A percentile compares a stretch with the other conserved stretches of the same genome.
These are phyloP conservation scores for Licmophora abbreviata DNA, from an alignment of 108 stramenopile species.

Conservation along the genomic window DNA sequence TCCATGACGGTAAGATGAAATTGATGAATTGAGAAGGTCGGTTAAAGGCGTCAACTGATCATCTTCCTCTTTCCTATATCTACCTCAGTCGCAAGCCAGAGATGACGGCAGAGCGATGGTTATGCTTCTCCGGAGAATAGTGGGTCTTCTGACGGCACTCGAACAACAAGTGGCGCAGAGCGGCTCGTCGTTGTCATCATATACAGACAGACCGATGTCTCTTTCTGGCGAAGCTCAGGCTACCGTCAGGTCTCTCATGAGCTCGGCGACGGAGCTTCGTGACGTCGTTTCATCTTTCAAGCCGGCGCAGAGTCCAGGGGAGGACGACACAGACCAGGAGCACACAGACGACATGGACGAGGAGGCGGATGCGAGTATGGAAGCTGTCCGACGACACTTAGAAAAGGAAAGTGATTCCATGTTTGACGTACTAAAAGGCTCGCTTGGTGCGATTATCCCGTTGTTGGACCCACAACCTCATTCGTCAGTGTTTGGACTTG, in stretches of 20 bases:
- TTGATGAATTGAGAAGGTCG: too few relatives aligned
- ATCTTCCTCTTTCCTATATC: too few relatives aligned
- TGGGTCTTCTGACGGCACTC: constrained; percentile 36
- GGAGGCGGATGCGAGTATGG: constrained; percentile 20
- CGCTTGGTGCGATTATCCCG: constrained; percentile 28
- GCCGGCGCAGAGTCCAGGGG: constrained; percentile 16
- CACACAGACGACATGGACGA: constrained; percentile 20
- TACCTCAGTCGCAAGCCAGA: constrained; percentile 25
- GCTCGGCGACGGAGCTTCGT: constrained; percentile 37
- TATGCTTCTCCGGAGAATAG: constrained; percentile 22
- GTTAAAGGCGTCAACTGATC: too few relatives aligned
- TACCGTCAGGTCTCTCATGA: constrained; percentile 24
- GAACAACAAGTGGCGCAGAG: constrained; percentile 1
- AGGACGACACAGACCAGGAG: constrained; percentile 11
- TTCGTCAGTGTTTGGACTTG: constrained; percentile 71
- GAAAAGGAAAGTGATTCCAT: constrained; percentile 32
- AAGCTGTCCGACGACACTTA: constrained; percentile 47
- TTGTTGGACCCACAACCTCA: constrained; percentile 83
- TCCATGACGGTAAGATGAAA: constrained; percentile 31
- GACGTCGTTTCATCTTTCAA: constrained; percentile 40
- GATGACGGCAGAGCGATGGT: constrained; percentile 46
- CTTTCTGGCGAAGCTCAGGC: constrained; percentile 8
- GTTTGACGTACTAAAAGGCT: constrained; percentile 22
- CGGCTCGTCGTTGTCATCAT: constrained; percentile 5
- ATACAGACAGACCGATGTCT: constrained; percentile 8